These are phyloP conservation scores for Verbena officinalis DNA, from an alignment of 257 asterid species.

Conservation along the genomic window DNA sequence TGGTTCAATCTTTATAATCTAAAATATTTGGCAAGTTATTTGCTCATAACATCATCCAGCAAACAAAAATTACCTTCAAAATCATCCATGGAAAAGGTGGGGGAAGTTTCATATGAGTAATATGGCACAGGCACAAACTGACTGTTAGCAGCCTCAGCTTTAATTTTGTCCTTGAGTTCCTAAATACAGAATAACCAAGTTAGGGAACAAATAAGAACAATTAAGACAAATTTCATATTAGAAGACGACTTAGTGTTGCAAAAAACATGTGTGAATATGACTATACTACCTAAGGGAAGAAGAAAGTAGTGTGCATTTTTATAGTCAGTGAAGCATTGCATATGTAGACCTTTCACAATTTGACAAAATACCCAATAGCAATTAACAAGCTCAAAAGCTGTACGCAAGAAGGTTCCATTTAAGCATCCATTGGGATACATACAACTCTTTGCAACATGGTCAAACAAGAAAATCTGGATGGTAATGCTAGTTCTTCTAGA, in stretches of 20 bases:
- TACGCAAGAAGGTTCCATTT: too few species aligned
- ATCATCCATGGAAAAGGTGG: slow-evolving; percentile 82
- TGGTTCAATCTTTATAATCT: background rate
- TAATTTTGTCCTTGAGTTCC: slow-evolving; percentile 75
- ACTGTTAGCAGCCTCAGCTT: slow-evolving; percentile 67
- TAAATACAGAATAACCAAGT: slow-evolving; percentile 38
- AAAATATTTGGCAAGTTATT: background rate
- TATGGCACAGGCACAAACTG: slow-evolving; percentile 50
- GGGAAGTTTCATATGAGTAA: slow-evolving; percentile 51
- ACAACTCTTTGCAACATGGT: slow-evolving; percentile 3
- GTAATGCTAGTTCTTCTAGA: slow-evolving; percentile 6
- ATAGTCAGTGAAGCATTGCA: background rate
- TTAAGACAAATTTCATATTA: background rate
- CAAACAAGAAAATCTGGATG: background rate
- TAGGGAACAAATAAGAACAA: slow-evolving; percentile 10
- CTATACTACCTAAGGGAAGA: slow-evolving; percentile 11
- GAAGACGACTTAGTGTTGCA: slow-evolving; percentile 13
- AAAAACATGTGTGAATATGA: background rate
- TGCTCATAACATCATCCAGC: slow-evolving; percentile 12
- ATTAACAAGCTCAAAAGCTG: too few species aligned
- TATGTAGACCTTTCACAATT: background rate
- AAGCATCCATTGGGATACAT: too few species aligned
- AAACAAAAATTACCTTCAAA: slow-evolving; percentile 69
- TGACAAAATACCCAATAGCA: too few species aligned
- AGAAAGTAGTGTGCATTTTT: background rate